Percentiles rank a stretch among this genome's conserved stretches.
Evolutionary conservation across 2,329 filamentous ascomycete species (phyloP).

Genomic region (Cercospora sp.): DNA sequence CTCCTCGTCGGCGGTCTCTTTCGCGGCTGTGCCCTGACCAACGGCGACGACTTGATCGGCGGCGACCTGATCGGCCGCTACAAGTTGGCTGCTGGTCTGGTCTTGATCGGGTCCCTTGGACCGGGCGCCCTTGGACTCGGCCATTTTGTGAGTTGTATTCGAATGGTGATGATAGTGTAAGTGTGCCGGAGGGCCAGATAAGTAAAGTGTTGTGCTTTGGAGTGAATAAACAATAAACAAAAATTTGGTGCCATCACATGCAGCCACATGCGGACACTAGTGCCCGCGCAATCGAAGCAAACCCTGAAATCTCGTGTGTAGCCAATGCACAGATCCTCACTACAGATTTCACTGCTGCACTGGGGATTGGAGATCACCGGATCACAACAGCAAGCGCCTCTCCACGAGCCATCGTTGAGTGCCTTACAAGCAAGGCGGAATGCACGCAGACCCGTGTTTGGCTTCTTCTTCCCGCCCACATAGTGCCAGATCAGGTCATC

Average conservation of each 20-base stretch:
- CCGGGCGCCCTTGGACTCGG: background rate
- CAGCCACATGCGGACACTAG: background rate
- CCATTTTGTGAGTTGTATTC: background rate
- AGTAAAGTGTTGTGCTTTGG: background rate
- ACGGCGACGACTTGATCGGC: background rate
- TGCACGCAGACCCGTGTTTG: too few species aligned
- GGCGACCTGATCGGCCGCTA: background rate
- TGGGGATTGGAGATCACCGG: background rate
- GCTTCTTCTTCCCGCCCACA: too few species aligned
- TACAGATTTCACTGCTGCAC: background rate
- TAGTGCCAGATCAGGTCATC: too few species aligned
- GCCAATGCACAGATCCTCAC: background rate
- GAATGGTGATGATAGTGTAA: background rate
- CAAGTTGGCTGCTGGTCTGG: background rate
- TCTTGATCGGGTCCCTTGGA: background rate
- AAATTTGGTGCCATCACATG: background rate
- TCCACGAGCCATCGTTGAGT: too few species aligned
- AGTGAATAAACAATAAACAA: background rate
- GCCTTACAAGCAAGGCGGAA: too few species aligned
- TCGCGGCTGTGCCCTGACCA: background rate
- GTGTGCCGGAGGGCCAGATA: background rate
- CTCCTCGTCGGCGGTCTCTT: background rate
- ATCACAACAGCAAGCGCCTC: background rate
- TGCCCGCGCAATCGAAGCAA: background rate
- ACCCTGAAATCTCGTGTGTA: background rate